A percentile compares a stretch with the other conserved stretches of the same genome.
Conservation (phyloP, 495 filamentous ascomycete genomes). For the Paragyromitra xinjiangensis region DNA sequence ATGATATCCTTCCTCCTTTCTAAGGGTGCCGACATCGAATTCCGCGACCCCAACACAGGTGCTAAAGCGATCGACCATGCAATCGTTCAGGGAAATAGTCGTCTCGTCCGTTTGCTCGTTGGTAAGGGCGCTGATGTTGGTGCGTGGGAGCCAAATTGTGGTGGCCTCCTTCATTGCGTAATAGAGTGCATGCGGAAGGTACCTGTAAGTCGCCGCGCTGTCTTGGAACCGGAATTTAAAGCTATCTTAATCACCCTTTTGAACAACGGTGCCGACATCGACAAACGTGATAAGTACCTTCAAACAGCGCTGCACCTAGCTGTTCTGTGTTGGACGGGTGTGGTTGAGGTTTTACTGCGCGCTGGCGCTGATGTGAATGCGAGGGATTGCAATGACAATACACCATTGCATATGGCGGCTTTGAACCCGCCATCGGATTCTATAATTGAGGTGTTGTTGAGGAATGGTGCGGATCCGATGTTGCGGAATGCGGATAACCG, state of each 20-base stretch:
- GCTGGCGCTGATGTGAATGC: conserved; percentile 36
- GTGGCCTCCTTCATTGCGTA: conserved; percentile 36
- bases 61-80: conserved; percentile 37
- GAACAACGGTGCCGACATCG: conserved; percentile 16
- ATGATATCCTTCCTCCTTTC: conserved; percentile 27
- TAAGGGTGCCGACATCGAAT: conserved; percentile 23
- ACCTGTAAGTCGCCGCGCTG: too few relatives aligned
- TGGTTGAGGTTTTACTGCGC: not conserved
- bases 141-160: conserved; percentile 27
- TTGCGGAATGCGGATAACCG: not conserved
- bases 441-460: not conserved
- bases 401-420: conserved; percentile 28
- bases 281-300: not conserved
- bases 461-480: conserved; percentile 9
- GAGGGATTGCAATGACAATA: conserved; percentile 15
- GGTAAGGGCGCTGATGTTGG: conserved; percentile 26
- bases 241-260: conserved; percentile 16
- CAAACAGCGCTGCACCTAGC: conserved; percentile 40
- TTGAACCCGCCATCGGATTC: not conserved
- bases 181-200: conserved; percentile 14
- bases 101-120: conserved; percentile 27
- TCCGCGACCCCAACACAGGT: conserved; percentile 34
- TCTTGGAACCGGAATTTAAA: not conserved
- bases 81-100: conserved; percentile 5
- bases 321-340: not conserved